phyloP scores from a whole-genome alignment of 2,329 filamentous ascomycete genomes.

The Pestalotiopsis sp. region DNA sequence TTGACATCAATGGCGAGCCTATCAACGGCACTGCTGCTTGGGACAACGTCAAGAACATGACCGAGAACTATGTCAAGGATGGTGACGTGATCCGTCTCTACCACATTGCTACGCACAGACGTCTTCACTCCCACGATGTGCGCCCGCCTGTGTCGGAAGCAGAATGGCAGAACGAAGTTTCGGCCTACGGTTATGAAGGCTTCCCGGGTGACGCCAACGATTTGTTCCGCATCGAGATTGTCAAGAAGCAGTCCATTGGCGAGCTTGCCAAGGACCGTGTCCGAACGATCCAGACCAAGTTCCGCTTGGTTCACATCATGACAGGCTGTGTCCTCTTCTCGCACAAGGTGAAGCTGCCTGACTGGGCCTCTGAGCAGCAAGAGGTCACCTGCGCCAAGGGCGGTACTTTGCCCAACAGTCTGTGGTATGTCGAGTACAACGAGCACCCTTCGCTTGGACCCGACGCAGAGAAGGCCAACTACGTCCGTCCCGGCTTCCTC shows the following conservation, averaged over 20 bases:
- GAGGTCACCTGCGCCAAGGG: slow-evolving; percentile 96
- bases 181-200: slow-evolving; percentile 95
- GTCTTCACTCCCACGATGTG: slow-evolving; percentile 94
- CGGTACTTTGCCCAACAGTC: slow-evolving; percentile 90
- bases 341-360: slow-evolving; percentile 97
- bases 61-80: slow-evolving; percentile 67
- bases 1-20: slow-evolving; percentile 72
- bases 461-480: slow-evolving; percentile 92
- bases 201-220: slow-evolving; percentile 98
- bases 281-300: slow-evolving; percentile 95
- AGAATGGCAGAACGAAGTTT: slow-evolving; percentile 95
- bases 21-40: slow-evolving; percentile 84
- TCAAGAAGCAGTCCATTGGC: slow-evolving; percentile 84
- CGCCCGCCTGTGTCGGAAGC: slow-evolving; percentile 83
- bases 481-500: slow-evolving; percentile 90
- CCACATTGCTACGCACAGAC: slow-evolving; percentile 80
- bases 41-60: slow-evolving; percentile 69
- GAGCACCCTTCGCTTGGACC: slow-evolving; percentile 76
- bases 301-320: slow-evolving; percentile 94
- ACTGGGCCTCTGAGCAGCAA: slow-evolving; percentile 97
- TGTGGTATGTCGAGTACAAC: slow-evolving; percentile 97
- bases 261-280: slow-evolving; percentile 79
- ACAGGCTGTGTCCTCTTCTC: slow-evolving; percentile 95
- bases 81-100: slow-evolving; percentile 82
- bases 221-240: slow-evolving; percentile 90